A percentile compares a stretch with the other conserved stretches of the same genome.
These are phyloP conservation scores for Mortierella sp. DNA, from an alignment of 371 early-diverging fungal genomes.

Conservation along the genomic window DNA sequence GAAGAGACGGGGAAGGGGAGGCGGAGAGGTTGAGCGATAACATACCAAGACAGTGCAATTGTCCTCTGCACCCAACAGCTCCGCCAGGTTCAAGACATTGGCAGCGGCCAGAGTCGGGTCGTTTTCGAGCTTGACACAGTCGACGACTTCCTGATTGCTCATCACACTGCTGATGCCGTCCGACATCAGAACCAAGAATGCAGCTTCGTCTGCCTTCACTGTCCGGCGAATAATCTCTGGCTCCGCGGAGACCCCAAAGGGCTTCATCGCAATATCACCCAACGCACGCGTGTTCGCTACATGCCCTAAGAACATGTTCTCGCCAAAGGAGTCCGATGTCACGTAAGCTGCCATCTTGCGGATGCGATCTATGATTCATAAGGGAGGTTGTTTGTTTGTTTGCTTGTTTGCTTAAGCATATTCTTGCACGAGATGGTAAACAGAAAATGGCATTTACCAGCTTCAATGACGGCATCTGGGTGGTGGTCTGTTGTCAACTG, in stretches of 20 bases:
- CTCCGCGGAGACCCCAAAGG: slow-evolving; percentile 80
- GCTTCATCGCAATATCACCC: slow-evolving; percentile 78
- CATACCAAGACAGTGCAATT: slow-evolving; percentile 77
- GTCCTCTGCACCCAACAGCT: slow-evolving; percentile 81
- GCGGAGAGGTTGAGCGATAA: no score
- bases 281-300: slow-evolving; percentile 80
- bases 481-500: slow-evolving; percentile 73
- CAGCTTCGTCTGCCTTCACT: slow-evolving; percentile 60
- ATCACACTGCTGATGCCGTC: slow-evolving; percentile 82
- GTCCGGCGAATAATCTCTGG: slow-evolving; percentile 71
- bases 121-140: slow-evolving; percentile 67
- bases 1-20: no score
- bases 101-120: slow-evolving; percentile 71
- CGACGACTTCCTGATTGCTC: slow-evolving; percentile 84
- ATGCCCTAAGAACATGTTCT: slow-evolving; percentile 75
- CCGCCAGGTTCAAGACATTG: slow-evolving; percentile 74
- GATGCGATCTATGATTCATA: slow-evolving; percentile 61
- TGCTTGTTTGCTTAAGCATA: no score
- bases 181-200: slow-evolving; percentile 72
- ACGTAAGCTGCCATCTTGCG: slow-evolving; percentile 72
- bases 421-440: no score
- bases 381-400: no score
- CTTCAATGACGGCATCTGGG: slow-evolving; percentile 67
- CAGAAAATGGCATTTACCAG: slow-evolving; percentile 32
- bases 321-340: slow-evolving; percentile 82